These are phyloP conservation scores for Boletellus sp. DNA, from an alignment of 768 basidiomycete genomes.

Conservation along the genomic window DNA sequence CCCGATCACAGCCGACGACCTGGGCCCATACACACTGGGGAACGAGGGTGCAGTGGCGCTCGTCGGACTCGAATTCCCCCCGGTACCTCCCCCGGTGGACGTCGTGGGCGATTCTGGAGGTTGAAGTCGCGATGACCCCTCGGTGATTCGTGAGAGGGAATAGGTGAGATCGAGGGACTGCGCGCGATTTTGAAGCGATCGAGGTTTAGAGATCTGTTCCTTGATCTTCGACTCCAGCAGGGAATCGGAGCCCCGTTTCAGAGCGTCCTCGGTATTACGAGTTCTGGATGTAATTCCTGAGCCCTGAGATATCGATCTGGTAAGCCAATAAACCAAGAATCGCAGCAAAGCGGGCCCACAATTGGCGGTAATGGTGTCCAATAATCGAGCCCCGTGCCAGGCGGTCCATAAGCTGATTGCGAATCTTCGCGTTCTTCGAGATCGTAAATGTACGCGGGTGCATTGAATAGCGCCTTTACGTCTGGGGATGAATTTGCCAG, in stretches of 20 bases:
- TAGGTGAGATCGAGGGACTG: slow-evolving; percentile 87
- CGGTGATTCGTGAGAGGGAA: slow-evolving; percentile 79
- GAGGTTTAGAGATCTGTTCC: slow-evolving; percentile 70
- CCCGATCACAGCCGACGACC: slow-evolving; percentile 46
- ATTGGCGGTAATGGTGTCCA: slow-evolving; percentile 78
- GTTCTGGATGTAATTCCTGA: slow-evolving; percentile 66
- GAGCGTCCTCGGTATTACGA: slow-evolving; percentile 67
- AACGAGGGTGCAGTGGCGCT: slow-evolving; percentile 77
- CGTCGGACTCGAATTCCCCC: slow-evolving; percentile 74
- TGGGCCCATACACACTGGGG: slow-evolving; percentile 79
- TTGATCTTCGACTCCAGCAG: slow-evolving; percentile 80
- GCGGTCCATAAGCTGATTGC: slow-evolving; percentile 53
- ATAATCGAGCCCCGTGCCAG: slow-evolving; percentile 57
- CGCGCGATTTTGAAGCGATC: slow-evolving; percentile 80
- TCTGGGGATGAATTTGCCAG: slow-evolving; percentile 89
- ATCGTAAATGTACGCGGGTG: slow-evolving; percentile 78
- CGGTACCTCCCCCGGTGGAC: slow-evolving; percentile 66
- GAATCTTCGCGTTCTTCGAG: slow-evolving; percentile 68
- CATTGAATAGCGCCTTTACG: slow-evolving; percentile 92
- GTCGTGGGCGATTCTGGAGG: slow-evolving; percentile 81
- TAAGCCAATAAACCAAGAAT: slow-evolving; percentile 18
- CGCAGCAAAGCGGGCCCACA: slow-evolving; percentile 39
- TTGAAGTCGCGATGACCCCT: slow-evolving; percentile 55
- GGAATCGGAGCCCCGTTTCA: slow-evolving; percentile 82
- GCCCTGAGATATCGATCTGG: slow-evolving; percentile 40